Evolutionary conservation across 2,329 filamentous ascomycete species (phyloP), one percentile per base, ranked within the genome.

Genomic region (Penicillium sp.): DNA sequence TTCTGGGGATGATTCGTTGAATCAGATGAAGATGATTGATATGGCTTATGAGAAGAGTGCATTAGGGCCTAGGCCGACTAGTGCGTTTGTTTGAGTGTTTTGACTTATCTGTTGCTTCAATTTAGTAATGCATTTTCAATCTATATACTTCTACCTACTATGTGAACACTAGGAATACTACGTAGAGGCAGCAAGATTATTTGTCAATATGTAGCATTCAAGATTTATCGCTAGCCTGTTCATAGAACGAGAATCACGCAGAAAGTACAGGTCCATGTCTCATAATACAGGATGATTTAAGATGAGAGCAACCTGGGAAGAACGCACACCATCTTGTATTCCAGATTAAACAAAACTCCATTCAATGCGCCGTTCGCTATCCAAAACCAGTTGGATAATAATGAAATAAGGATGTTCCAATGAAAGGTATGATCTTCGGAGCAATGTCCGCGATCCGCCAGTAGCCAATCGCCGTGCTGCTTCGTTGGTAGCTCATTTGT

Each of bases 401-500:
- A 54, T 39, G 48, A 53, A 48, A 54, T 21, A 33, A 54, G n/a
- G 29, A 35, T 39, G 49, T 21, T 33, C 21, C 26, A 35, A 24
- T 50, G 42, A 39, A 24, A 45, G 43, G 19, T 22, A 51, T 22
- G 27, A 37, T 54, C 37, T 43, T 46, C 22, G 33, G 37, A 24
- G 9, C 8, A 33, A 19, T 10, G 5, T 13, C 26, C 21, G 37
- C 24, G 13, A 16, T 35, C 37, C 19, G 11, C 13, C 37, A 33
- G 19, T 33, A 26, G 49, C 27, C 26, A 29, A 14, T 24, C 26
- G 44, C 27, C 11, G 26, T 45, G 39, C 14, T n/a, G 24, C 21
- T 19, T 31, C 21, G 31, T 14, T 27, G 22, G 14, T 8, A 47
- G 31, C 52, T 73, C 69, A 86, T 76, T 83, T 86, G 72, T 98